These are phyloP conservation scores for Sideroxylon spinosum DNA, from an alignment of 179 eudicot genomes.

Conservation along the genomic window DNA sequence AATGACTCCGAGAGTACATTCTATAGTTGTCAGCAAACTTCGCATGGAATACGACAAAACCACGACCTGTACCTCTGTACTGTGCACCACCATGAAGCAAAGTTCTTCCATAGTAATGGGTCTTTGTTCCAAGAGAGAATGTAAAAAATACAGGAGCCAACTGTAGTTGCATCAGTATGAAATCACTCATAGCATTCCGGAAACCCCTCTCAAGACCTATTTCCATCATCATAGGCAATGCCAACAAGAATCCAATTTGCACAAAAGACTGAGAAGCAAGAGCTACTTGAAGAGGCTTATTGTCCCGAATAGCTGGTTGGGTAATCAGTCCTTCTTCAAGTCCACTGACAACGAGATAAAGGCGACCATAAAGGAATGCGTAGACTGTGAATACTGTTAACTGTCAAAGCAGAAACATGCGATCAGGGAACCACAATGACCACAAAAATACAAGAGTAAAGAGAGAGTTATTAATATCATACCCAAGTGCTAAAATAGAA, in stretches of 20 bases:
- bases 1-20: slow-evolving; percentile 82
- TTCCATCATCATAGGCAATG: slow-evolving; percentile 94
- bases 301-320: slow-evolving; percentile 45
- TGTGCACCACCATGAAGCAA: slow-evolving; percentile 89
- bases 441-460: not conserved
- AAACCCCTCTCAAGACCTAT: slow-evolving; percentile 86
- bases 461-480: slow-evolving; percentile 19
- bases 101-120: slow-evolving; percentile 80
- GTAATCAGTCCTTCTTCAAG: slow-evolving; percentile 61
- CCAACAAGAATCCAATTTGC: slow-evolving; percentile 83
- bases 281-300: slow-evolving; percentile 79
- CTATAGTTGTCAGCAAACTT: slow-evolving; percentile 85
- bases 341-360: slow-evolving; percentile 84
- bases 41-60: slow-evolving; percentile 87
- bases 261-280: slow-evolving; percentile 91
- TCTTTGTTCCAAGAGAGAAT: slow-evolving; percentile 77
- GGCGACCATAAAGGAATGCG: slow-evolving; percentile 81
- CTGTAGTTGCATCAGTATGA: slow-evolving; percentile 79
- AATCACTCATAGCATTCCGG: slow-evolving; percentile 72
- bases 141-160: slow-evolving; percentile 87
- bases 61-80: slow-evolving; percentile 84
- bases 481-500: slow-evolving; percentile 90
- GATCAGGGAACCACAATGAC: not conserved
- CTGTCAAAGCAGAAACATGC: slow-evolving; percentile 39
- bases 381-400: slow-evolving; percentile 72